Evolutionary conservation across 1,284 basidiomycete genomes (phyloP).

Genomic region (Dichomitus squalens): DNA sequence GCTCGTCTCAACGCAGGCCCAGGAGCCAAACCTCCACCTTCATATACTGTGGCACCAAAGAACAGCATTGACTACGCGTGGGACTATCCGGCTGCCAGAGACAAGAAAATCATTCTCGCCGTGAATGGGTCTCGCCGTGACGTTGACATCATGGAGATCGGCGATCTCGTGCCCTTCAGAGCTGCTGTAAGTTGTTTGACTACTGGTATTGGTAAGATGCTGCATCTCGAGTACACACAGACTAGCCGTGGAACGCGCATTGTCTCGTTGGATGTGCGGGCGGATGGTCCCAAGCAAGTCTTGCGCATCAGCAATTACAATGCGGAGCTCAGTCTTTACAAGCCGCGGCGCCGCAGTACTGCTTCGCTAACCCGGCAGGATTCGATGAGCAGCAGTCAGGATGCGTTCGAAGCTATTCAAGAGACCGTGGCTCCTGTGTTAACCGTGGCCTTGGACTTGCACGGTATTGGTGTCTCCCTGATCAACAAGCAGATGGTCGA

Average conservation of each 20-base stretch:
- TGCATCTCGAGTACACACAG: conserved; percentile 34
- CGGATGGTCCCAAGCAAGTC: conserved; percentile 87
- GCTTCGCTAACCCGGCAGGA: conserved; percentile 65
- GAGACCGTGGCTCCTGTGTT: conserved; percentile 75
- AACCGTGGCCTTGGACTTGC: conserved; percentile 77
- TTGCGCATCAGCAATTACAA: conserved; percentile 89
- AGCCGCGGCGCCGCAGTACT: conserved; percentile 66
- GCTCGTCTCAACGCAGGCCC: conserved; percentile 42
- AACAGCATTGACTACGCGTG: conserved; percentile 81
- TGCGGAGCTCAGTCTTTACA: conserved; percentile 88
- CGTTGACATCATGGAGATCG: conserved; percentile 97
- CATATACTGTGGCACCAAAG: conserved; percentile 64
- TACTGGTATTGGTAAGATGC: conserved; percentile 1
- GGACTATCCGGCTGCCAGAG: conserved; percentile 88
- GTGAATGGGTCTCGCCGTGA: conserved; percentile 70
- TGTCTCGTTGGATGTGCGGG: conserved; percentile 92
- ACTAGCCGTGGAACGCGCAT: conserved; percentile 56
- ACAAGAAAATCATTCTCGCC: conserved; percentile 80
- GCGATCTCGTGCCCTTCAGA: conserved; percentile 89
- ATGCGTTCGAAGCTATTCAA: conserved; percentile 88
- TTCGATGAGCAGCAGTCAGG: conserved; percentile 66
- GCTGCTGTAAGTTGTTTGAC: conserved; percentile 58
- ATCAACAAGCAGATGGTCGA: conserved; percentile 90
- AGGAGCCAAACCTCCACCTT: conserved; percentile 37
- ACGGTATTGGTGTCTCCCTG: conserved; percentile 92